phyloP scores from a whole-genome alignment of 2,329 filamentous ascomycete species.

The Pestalotiopsis fici region DNA sequence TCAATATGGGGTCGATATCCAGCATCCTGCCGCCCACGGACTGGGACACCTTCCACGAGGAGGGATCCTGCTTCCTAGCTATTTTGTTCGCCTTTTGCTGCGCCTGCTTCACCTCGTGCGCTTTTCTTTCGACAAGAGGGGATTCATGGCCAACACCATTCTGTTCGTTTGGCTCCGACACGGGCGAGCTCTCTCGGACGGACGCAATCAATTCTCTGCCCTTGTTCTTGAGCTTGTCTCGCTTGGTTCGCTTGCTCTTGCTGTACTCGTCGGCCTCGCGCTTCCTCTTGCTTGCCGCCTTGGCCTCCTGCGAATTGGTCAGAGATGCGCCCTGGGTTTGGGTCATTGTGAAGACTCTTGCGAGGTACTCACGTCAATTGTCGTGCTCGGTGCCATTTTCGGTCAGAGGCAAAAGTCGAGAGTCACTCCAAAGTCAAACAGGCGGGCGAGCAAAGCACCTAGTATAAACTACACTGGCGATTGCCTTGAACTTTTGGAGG shows the following conservation, averaged over 20 bases:
- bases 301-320: constrained; percentile 29
- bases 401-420: not conserved
- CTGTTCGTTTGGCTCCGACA: not conserved
- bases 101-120: constrained; percentile 6
- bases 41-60: constrained; percentile 60
- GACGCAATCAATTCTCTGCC: constrained; percentile 12
- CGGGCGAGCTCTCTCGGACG: not conserved
- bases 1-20: constrained; percentile 65
- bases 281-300: constrained; percentile 46
- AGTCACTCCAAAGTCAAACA: not conserved
- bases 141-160: not conserved
- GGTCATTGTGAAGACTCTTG: not conserved
- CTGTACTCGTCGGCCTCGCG: constrained; percentile 43
- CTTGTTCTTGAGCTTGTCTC: constrained; percentile 22
- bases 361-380: constrained; percentile 22
- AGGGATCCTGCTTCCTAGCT: constrained; percentile 13
- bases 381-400: constrained; percentile 26
- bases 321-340: constrained; percentile 1
- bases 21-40: constrained; percentile 67
- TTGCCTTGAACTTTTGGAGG: not conserved
- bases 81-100: constrained; percentile 11
- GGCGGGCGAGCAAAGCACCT: not conserved
- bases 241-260: constrained; percentile 41
- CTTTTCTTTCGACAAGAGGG: constrained; percentile 6
- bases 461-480: not conserved